Conservation (phyloP, 2,329 filamentous ascomycete species). For the Ascochyta koolunga region DNA sequence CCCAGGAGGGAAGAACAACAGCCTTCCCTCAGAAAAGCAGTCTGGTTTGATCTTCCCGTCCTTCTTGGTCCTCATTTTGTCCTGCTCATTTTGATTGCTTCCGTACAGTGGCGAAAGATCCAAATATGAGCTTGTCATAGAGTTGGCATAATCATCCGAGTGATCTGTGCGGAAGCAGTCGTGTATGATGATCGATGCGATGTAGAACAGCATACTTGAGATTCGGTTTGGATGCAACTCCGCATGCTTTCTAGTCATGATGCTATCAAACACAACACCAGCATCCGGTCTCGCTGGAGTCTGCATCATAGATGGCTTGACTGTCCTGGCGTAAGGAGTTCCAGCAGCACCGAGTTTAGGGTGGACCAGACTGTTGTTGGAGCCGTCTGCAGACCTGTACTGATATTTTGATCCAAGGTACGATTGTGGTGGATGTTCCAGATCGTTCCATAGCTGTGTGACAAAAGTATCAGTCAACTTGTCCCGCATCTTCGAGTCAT, state of each 20-base stretch:
- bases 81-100: conserved; percentile 69
- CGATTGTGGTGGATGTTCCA: conserved; percentile 55
- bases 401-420: conserved; percentile 54
- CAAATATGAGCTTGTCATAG: conserved; percentile 74
- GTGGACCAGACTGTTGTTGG: conserved; percentile 63
- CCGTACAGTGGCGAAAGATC: conserved; percentile 77
- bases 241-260: conserved; percentile 68
- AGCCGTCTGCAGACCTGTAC: conserved; percentile 58
- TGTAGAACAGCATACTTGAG: conserved; percentile 76
- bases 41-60: conserved; percentile 75
- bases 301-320: conserved; percentile 63
- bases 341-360: conserved; percentile 69
- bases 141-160: conserved; percentile 63
- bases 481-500: conserved; percentile 47
- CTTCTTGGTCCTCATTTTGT: conserved; percentile 67
- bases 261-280: conserved; percentile 69
- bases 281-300: conserved; percentile 68
- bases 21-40: conserved; percentile 69
- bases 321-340: conserved; percentile 71
- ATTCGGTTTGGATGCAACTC: conserved; percentile 73
- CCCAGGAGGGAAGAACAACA: conserved; percentile 71
- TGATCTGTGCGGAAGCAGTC: conserved; percentile 71
- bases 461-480: conserved; percentile 53
- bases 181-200: conserved; percentile 69
- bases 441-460: conserved; percentile 55